phyloP scores from a whole-genome alignment of 257 asterid genomes.

The Solanum medicagineum region DNA sequence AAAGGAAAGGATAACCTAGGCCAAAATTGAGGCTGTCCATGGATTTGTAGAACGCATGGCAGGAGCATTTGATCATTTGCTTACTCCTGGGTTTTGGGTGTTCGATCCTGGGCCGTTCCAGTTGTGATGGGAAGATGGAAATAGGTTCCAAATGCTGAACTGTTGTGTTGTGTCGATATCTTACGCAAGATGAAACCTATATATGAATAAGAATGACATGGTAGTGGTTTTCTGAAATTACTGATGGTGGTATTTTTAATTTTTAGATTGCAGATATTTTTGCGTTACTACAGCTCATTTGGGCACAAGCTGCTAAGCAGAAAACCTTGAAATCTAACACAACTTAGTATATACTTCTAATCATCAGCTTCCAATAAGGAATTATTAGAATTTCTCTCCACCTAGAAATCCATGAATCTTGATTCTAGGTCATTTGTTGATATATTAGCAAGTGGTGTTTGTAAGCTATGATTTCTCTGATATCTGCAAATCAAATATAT shows the following conservation, averaged over 20 bases:
- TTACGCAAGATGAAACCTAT: not conserved
- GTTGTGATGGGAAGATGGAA: not conserved
- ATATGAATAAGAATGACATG: not conserved
- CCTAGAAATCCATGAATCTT: not conserved
- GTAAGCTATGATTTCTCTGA: not conserved
- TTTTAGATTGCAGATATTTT: not conserved
- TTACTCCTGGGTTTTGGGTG: not conserved
- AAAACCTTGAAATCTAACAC: not conserved
- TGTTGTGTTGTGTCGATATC: not conserved
- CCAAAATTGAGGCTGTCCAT: not conserved
- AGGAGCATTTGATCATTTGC: not conserved
- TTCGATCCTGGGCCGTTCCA: not conserved
- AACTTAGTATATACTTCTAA: not conserved
- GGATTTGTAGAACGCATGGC: not conserved
- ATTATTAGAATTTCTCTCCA: not conserved
- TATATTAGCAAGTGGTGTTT: not conserved
- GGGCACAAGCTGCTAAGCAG: not conserved
- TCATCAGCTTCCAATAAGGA: not conserved
- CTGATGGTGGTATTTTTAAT: not conserved
- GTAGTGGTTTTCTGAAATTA: not conserved
- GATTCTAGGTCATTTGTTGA: not conserved
- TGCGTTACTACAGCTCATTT: not conserved
- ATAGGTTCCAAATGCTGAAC: not conserved
- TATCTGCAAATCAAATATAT: not conserved
- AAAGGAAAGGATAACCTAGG: not conserved